Evolutionary conservation across 2,329 filamentous ascomycete species (phyloP).

Genomic region (Claviceps sp.): DNA sequence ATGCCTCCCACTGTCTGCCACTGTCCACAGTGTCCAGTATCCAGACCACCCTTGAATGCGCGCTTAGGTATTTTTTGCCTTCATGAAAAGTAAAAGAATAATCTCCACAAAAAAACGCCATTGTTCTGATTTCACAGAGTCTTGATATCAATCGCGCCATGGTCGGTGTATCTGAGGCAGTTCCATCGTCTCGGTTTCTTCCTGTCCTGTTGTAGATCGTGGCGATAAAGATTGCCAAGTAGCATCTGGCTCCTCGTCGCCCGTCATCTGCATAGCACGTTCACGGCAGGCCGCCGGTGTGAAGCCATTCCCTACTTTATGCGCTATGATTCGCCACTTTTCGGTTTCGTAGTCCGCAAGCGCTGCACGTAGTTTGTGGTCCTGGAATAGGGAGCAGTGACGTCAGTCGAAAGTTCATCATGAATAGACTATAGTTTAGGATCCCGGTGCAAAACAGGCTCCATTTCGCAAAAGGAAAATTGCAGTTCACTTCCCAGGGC

Average conservation of each 20-base stretch:
- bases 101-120: too few relatives aligned
- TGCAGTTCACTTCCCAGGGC: too few relatives aligned
- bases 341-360: slow-evolving; percentile 81
- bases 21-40: not conserved
- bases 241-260: slow-evolving; percentile 26
- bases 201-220: slow-evolving; percentile 18
- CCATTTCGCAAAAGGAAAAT: not conserved
- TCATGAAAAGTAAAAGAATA: not conserved
- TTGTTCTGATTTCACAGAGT: not conserved
- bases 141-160: slow-evolving; percentile 6
- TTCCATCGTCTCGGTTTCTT: slow-evolving; percentile 9
- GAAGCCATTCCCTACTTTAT: slow-evolving; percentile 82
- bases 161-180: slow-evolving; percentile 10
- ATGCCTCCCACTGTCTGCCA: too few relatives aligned
- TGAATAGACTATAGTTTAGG: not conserved
- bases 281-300: slow-evolving; percentile 79
- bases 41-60: not conserved
- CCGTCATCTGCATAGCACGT: slow-evolving; percentile 51
- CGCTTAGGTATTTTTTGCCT: not conserved
- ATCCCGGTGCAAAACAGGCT: too few relatives aligned
- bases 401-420: not conserved
- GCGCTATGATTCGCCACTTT: slow-evolving; percentile 83
- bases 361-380: slow-evolving; percentile 62
- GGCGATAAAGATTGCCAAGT: slow-evolving; percentile 45
- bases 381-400: slow-evolving; percentile 30